A percentile compares a stretch with the other conserved stretches of the same genome.
Conservation (phyloP, 371 early-diverging fungal genomes). For the Mucor racemosus region DNA sequence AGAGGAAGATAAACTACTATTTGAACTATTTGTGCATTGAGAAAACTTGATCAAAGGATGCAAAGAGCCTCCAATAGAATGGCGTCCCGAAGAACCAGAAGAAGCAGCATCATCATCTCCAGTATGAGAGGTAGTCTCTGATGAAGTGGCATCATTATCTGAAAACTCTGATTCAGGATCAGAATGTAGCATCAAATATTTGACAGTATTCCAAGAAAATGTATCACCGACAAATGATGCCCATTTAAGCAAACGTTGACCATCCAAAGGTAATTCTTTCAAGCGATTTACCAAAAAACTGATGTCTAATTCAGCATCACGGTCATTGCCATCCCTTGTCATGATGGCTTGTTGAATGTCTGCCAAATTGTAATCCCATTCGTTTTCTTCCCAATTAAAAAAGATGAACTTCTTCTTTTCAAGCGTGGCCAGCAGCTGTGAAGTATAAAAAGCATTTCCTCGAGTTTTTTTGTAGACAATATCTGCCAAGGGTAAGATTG, state of each 20-base stretch:
- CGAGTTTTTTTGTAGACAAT: constrained; percentile 40
- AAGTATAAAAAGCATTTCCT: constrained; percentile 50
- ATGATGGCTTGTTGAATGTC: constrained; percentile 38
- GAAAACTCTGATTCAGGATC: constrained; percentile 42
- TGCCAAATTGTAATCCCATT: constrained; percentile 46
- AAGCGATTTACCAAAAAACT: constrained; percentile 38
- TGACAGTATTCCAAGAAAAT: constrained; percentile 50
- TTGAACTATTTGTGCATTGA: not conserved
- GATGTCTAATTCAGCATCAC: constrained; percentile 40
- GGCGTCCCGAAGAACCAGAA: too few species aligned
- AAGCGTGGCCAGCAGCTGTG: constrained; percentile 41
- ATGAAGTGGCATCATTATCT: constrained; percentile 18
- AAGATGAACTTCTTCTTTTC: constrained; percentile 52
- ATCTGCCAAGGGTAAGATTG: constrained; percentile 40
- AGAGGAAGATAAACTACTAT: not conserved
- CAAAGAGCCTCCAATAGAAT: not conserved
- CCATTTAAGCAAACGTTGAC: constrained; percentile 45
- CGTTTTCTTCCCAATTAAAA: constrained; percentile 53
- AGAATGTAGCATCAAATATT: constrained; percentile 38
- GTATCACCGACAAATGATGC: constrained; percentile 52
- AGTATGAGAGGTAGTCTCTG: not conserved
- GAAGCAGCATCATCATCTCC: constrained; percentile 1
- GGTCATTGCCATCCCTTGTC: constrained; percentile 16
- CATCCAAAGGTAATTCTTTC: constrained; percentile 40
- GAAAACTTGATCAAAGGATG: constrained; percentile 17